Base-by-base conservation (phyloP, 352 stramenopile species). In the Globisporangium ultimum region DNA sequence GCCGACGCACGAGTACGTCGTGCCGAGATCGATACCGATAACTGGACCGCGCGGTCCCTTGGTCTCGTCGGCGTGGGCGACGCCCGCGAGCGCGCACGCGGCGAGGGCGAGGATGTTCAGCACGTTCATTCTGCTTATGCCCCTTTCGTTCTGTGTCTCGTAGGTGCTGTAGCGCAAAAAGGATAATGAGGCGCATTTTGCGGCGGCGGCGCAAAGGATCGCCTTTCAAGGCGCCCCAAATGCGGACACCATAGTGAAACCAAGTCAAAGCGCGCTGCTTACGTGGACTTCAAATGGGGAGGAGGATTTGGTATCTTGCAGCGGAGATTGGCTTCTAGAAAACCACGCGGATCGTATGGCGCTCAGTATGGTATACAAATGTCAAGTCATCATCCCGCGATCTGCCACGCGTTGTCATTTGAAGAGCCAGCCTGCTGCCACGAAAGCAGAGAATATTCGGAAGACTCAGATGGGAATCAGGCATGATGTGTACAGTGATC, bases 1-100 rank as follows among this genome's bases (percentile, higher is more conserved):
- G 89, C 24, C 24, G 2, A 98, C 92, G 67, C 93, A 98, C 57
- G 89, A 97, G 75, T 98, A 98, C n/a, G 90, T 97, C 63, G 91
- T 97, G 67, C 91, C 91, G 12, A 97, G 71, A 70, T 97, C 89
- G 38, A 97, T 97, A 63, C 91, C 89, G 15, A 87, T 63, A 5
- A 32, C 24, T 9, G 87, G 83, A 43, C 89, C 89, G 53, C 88
- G 77, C 45, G 81, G 77, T 18, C 74, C 70, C 58, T 86, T 88
- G 48, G 76, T 52, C 3, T 87, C 81, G 2, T 86, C 79, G 20
- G 67, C 70, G 42, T 49, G 48, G 14, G 62, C 70, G 24, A 67
- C 60, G 61, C 68, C 60, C n/a, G 64, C 69, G 40, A 84, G 60
- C 20, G 60, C 63, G 17, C 71, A 54, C 48, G 79, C 71, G 38